A percentile compares a stretch with the other conserved stretches of the same genome.
phyloP scores from a whole-genome alignment of 2,329 filamentous ascomycete genomes.

The Alternaria conjuncta region DNA sequence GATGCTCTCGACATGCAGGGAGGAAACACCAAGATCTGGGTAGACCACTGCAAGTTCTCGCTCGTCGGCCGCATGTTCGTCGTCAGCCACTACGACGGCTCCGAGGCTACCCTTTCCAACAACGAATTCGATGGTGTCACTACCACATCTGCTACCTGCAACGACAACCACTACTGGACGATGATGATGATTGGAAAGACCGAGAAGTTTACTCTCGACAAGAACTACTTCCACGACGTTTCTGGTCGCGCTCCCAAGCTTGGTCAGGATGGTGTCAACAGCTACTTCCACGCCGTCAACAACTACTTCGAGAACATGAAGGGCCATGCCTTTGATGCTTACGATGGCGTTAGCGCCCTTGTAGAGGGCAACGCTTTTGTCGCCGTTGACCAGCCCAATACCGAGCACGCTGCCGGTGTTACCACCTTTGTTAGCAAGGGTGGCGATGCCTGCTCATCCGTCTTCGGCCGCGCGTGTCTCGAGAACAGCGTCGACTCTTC shows the following conservation, averaged over 20 bases:
- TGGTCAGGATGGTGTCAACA: conserved; percentile 37
- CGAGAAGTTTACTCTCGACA: conserved; percentile 52
- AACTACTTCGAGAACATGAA: conserved; percentile 51
- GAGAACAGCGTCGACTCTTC: conserved; percentile 27
- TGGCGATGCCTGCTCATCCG: conserved; percentile 22
- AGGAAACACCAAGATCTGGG: conserved; percentile 46
- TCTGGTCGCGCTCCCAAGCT: conserved; percentile 56
- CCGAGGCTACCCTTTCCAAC: conserved; percentile 56
- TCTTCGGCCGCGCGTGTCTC: conserved; percentile 25
- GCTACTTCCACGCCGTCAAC: conserved; percentile 34
- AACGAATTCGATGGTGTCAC: conserved; percentile 55
- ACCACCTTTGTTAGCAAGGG: conserved; percentile 39
- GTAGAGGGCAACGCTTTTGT: conserved; percentile 57
- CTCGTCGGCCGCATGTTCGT: conserved; percentile 56
- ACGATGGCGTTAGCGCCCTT: conserved; percentile 24
- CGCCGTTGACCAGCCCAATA: conserved; percentile 50
- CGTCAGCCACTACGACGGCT: conserved; percentile 43
- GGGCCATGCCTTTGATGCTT: conserved; percentile 52
- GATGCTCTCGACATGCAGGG: conserved; percentile 48
- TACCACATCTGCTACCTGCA: conserved; percentile 53
- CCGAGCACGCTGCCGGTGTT: conserved; percentile 34
- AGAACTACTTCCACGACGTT: conserved; percentile 56
- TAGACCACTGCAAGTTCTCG: conserved; percentile 51
- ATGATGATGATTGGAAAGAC: conserved; percentile 51
- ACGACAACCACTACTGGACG: conserved; percentile 58